Evolutionary conservation across 768 basidiomycete species (phyloP), one percentile per base, ranked within the genome.

Genomic region (Pulveroboletus sp.): DNA sequence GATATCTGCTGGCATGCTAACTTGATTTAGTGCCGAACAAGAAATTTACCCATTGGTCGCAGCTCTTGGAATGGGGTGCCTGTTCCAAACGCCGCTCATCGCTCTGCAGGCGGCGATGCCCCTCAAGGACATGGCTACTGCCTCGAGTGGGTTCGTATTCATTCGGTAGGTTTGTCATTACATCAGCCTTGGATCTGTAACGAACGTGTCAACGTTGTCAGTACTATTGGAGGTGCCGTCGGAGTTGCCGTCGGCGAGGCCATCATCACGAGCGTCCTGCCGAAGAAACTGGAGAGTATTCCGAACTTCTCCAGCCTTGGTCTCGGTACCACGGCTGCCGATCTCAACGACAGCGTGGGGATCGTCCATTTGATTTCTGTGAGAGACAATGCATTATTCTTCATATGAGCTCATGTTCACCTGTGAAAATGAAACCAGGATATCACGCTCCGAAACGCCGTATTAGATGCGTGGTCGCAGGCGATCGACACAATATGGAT

Each of bases 61-160:
- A n/a, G 77, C 83, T 7, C 12, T 83, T 3, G 88, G 87, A 1
- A 60, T 81, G 11, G 87, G 88, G 2, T 77, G 74, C 55, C 64
- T 90, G 43, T 86, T 86, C 73, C 80, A 82, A 71, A 61, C 71
- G 5, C 88, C 87, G 0, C 67, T 89, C 7, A 81, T 90, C 44
- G 86, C 76, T 12, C 68, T 93, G 11, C 90, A 93, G 68, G 87
- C 89, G 1, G 84, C 89, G 1, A 93, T 93, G 89, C 91, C 91
- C 0, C 59, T 89, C 14, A 83, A 82, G 58, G 88, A 92, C 55
- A 89, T 92, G 88, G 88, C 89, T 3, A 89, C 89, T 2, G 82
- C 81, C 47, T 89, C 89, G 0, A 72, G 78, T 1, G 81, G 82
- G 0, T 86, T 85, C 59, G 78, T 79, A 18, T 84, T 93, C 60